Evolutionary conservation across 2,329 filamentous ascomycete genomes (phyloP).

Genomic region (Bimuria novae-zelandiae): DNA sequence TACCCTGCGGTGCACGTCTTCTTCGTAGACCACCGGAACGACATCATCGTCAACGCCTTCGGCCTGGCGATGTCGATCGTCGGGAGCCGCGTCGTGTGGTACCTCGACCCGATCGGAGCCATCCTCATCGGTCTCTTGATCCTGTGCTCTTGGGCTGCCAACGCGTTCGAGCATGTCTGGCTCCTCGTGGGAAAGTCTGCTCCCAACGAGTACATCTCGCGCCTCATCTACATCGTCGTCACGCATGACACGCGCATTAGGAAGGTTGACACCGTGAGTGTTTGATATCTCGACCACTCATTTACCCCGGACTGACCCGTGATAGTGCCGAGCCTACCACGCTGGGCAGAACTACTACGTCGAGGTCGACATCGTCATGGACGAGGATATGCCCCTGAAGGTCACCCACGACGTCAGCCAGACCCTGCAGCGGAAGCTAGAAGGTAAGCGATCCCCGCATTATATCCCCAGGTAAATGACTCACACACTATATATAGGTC

Average conservation of each 20-base stretch:
- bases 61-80: conserved; percentile 62
- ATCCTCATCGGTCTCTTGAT: conserved; percentile 65
- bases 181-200: conserved; percentile 65
- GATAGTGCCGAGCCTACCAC: conserved; percentile 61
- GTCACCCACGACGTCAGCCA: conserved; percentile 66
- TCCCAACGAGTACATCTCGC: conserved; percentile 61
- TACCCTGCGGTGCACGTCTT: conserved; percentile 63
- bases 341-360: conserved; percentile 66
- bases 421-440: conserved; percentile 64
- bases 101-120: conserved; percentile 64
- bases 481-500: conserved; percentile 30
- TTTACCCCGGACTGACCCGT: conserved; percentile 18
- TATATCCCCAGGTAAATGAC: not conserved
- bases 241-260: conserved; percentile 59
- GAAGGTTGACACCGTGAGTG: conserved; percentile 60
- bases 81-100: conserved; percentile 60
- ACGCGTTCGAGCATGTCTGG: conserved; percentile 66
- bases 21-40: conserved; percentile 63
- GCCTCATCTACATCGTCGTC: conserved; percentile 61
- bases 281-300: conserved; percentile 1
- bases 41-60: conserved; percentile 61
- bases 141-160: conserved; percentile 64
- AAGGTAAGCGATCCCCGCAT: conserved; percentile 46
- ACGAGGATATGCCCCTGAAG: conserved; percentile 58
- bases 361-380: conserved; percentile 66